These are phyloP conservation scores for Hevea brasiliensis DNA, from an alignment of 345 rosid species.

Conservation along the genomic window DNA sequence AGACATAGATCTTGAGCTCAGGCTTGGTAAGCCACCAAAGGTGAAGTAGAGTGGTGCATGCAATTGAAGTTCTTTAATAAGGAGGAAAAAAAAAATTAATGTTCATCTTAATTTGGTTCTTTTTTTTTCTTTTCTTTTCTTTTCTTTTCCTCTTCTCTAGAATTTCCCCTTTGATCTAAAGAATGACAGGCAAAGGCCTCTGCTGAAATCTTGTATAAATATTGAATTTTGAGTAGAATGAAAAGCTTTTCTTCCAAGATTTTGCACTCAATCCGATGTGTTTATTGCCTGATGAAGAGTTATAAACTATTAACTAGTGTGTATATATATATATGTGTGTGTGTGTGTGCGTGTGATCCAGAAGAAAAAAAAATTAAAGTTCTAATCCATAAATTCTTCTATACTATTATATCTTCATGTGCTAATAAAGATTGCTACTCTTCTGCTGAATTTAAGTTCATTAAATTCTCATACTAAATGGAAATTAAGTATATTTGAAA, in stretches of 20 bases:
- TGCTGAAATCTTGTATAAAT: neutral
- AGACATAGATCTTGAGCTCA: slow-evolving; percentile 85
- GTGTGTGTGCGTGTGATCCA: no score
- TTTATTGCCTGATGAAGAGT: neutral
- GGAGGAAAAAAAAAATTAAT: neutral
- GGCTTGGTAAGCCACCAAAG: slow-evolving; percentile 67
- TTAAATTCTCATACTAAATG: neutral
- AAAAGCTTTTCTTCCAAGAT: neutral
- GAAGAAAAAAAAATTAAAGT: no score
- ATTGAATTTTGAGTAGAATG: slow-evolving; percentile 3
- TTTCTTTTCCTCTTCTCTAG: neutral
- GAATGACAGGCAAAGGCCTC: neutral
- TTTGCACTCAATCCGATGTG: neutral
- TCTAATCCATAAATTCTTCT: no score
- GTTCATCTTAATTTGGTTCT: neutral
- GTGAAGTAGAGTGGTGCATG: slow-evolving; percentile 36
- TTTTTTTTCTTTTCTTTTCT: neutral
- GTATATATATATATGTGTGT: no score
- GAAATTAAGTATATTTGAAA: no score
- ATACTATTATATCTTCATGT: neutral
- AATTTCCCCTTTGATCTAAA: neutral
- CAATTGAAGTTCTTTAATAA: slow-evolving; percentile 1
- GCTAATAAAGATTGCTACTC: neutral
- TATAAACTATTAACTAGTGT: no score
- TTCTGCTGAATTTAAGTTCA: neutral